phyloP scores from a whole-genome alignment of 192 early-diverging fungal genomes.

The Geranomyces variabilis region DNA sequence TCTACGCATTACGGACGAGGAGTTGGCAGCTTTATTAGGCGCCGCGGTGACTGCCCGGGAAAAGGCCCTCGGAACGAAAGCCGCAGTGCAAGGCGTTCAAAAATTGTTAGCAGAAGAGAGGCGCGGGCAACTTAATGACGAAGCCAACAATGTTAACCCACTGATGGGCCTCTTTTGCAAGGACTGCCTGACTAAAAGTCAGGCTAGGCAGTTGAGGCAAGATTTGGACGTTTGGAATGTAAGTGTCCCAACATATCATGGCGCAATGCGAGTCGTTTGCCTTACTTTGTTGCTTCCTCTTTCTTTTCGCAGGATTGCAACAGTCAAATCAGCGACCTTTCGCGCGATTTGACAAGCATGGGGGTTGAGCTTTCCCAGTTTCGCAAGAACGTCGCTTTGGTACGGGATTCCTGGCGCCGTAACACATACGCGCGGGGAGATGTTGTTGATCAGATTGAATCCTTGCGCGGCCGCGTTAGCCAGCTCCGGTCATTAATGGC shows the following conservation, averaged over 20 bases:
- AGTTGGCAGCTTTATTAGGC: slow-evolving; percentile 9
- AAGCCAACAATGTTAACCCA: background rate
- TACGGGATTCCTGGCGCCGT: slow-evolving; percentile 21
- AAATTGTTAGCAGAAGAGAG: background rate
- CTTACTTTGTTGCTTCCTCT: background rate
- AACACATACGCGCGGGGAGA: slow-evolving; percentile 10
- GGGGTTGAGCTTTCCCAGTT: slow-evolving; percentile 19
- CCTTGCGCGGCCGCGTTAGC: background rate
- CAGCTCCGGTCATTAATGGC: slow-evolving; percentile 3
- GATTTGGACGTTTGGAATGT: slow-evolving; percentile 30
- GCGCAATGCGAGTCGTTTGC: background rate
- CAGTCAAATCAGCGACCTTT: slow-evolving; percentile 2
- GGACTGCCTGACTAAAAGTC: slow-evolving; percentile 16
- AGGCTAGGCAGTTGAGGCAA: slow-evolving; percentile 22
- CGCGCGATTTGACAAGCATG: slow-evolving; percentile 10
- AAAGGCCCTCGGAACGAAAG: slow-evolving; percentile 1
- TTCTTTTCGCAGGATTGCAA: slow-evolving; percentile 12
- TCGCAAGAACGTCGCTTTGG: slow-evolving; percentile 25
- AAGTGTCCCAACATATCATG: background rate
- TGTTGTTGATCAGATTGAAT: slow-evolving; percentile 18
- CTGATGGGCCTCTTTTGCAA: slow-evolving; percentile 9
- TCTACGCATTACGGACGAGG: slow-evolving; percentile 15
- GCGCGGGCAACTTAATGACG: background rate
- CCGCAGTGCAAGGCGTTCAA: slow-evolving; percentile 4
- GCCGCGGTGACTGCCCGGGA: background rate